Percentiles rank a stretch among this genome's conserved stretches.
phyloP scores from a whole-genome alignment of 2,329 filamentous ascomycete species.

The Cyphellophora attinorum region DNA sequence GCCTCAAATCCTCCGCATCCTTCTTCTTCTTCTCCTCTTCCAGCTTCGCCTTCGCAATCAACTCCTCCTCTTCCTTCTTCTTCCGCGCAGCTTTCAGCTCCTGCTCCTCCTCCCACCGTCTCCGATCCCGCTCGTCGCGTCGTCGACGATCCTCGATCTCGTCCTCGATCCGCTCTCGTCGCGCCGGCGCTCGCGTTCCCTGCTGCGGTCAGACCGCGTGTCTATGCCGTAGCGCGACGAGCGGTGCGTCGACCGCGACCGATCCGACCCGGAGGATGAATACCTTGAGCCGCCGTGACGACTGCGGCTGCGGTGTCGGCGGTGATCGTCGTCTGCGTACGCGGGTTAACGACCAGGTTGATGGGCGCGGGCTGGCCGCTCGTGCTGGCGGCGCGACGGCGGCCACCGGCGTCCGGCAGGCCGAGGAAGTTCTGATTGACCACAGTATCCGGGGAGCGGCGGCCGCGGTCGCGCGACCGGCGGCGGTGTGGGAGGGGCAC shows the following conservation, averaged over 20 bases:
- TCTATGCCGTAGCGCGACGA: neutral
- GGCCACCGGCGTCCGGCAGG: neutral
- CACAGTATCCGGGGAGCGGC: slow-evolving; percentile 3
- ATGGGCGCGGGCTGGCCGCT: slow-evolving; percentile 3
- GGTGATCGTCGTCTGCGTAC: slow-evolving; percentile 22
- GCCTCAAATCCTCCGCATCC: slow-evolving; percentile 16
- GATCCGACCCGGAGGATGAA: neutral
- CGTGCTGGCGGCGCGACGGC: slow-evolving; percentile 4
- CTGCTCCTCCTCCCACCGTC: slow-evolving; percentile 20
- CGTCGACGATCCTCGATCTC: slow-evolving; percentile 17
- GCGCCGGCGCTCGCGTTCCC: neutral
- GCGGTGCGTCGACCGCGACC: neutral
- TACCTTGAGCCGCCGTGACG: neutral
- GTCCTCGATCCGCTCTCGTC: slow-evolving; percentile 21
- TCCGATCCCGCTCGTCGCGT: slow-evolving; percentile 22
- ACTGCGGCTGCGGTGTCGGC: slow-evolving; percentile 58
- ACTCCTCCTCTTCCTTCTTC: slow-evolving; percentile 23
- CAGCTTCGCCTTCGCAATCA: slow-evolving; percentile 21
- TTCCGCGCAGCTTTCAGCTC: slow-evolving; percentile 39
- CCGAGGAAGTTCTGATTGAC: neutral
- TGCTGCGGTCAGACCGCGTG: neutral
- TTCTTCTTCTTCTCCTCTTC: slow-evolving; percentile 23
- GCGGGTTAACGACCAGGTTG: slow-evolving; percentile 3
- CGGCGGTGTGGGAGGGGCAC: slow-evolving; percentile 8
- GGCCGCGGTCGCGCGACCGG: slow-evolving; percentile 8